A percentile compares a stretch with the other conserved stretches of the same genome.
Conservation (phyloP, 2,329 filamentous ascomycete species). For the Penicillium decumbens region DNA sequence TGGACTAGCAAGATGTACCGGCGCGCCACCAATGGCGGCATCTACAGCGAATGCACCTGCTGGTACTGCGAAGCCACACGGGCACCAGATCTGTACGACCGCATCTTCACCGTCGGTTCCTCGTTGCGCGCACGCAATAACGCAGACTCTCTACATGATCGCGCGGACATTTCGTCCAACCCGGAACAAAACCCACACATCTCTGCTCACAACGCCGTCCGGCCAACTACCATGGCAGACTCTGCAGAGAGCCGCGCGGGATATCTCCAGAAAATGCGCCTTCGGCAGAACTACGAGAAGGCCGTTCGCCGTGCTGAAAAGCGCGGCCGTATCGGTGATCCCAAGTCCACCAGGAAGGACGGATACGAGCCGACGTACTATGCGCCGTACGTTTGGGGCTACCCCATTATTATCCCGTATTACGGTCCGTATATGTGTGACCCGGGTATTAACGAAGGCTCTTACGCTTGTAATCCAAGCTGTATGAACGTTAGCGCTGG, state of each 20-base stretch:
- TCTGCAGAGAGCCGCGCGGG: slow-evolving; percentile 14
- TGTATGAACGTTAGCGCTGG: slow-evolving; percentile 43
- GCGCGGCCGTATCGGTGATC: slow-evolving; percentile 28
- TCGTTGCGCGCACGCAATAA: slow-evolving; percentile 50
- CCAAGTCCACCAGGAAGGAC: slow-evolving; percentile 23
- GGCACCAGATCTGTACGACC: slow-evolving; percentile 49
- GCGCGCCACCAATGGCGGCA: slow-evolving; percentile 55
- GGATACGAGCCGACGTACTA: slow-evolving; percentile 12
- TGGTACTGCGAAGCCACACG: slow-evolving; percentile 67
- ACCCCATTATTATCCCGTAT: slow-evolving; percentile 42
- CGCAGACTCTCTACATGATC: slow-evolving; percentile 45
- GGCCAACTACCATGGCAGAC: slow-evolving; percentile 13
- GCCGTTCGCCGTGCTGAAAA: slow-evolving; percentile 33
- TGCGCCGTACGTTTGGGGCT: slow-evolving; percentile 43
- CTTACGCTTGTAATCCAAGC: slow-evolving; percentile 44
- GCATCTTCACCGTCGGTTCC: slow-evolving; percentile 41
- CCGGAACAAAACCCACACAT: slow-evolving; percentile 63
- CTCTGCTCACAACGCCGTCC: slow-evolving; percentile 66
- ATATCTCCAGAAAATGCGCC: slow-evolving; percentile 31
- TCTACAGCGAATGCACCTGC: slow-evolving; percentile 48
- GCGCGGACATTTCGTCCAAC: slow-evolving; percentile 43
- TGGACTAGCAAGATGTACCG: slow-evolving; percentile 70
- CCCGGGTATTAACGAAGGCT: slow-evolving; percentile 37
- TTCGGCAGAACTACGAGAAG: slow-evolving; percentile 50
- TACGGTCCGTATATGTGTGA: slow-evolving; percentile 48